Conservation (phyloP, 208 protist species). For the Strigomonas culicis region DNA sequence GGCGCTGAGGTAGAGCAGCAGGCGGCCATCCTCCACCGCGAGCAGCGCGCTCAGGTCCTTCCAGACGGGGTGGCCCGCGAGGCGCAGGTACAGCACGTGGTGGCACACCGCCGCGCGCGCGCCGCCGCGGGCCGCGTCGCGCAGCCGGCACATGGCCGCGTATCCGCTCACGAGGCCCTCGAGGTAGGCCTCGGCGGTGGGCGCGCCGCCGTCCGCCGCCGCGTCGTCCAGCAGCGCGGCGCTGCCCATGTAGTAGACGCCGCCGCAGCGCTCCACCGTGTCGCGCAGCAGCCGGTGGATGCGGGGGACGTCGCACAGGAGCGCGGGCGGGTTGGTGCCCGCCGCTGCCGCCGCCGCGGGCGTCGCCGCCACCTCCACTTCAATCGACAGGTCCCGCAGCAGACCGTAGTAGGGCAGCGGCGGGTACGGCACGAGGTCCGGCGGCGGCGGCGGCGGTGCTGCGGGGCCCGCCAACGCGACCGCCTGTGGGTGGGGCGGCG, state of each 20-base stretch:
- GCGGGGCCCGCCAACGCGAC: too few species aligned
- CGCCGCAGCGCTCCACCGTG: conserved; percentile 15
- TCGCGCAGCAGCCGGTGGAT: conserved; percentile 23
- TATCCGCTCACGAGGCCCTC: not conserved
- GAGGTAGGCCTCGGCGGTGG: not conserved
- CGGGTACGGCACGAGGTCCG: conserved; percentile 20
- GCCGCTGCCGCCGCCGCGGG: not conserved
- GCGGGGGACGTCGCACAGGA: conserved; percentile 6
- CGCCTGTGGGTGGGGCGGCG: too few species aligned
- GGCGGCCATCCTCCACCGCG: conserved; percentile 39
- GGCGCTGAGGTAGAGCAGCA: conserved; percentile 52
- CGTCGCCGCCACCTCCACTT: conserved; percentile 23
- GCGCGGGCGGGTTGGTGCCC: conserved; percentile 1
- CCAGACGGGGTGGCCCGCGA: conserved; percentile 39
- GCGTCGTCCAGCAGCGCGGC: not conserved
- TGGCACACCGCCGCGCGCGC: not conserved
- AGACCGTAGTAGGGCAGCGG: conserved; percentile 51
- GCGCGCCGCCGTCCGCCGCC: not conserved
- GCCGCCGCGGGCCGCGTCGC: not conserved
- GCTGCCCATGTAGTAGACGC: conserved; percentile 37
- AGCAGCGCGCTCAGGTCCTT: conserved; percentile 56
- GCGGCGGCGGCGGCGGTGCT: too few species aligned
- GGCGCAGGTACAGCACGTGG: conserved; percentile 43
- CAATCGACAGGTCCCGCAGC: conserved; percentile 30
- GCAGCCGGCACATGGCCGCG: not conserved